Conservation (phyloP, 805 yeast species). For the Ascoidea tarda region DNA sequence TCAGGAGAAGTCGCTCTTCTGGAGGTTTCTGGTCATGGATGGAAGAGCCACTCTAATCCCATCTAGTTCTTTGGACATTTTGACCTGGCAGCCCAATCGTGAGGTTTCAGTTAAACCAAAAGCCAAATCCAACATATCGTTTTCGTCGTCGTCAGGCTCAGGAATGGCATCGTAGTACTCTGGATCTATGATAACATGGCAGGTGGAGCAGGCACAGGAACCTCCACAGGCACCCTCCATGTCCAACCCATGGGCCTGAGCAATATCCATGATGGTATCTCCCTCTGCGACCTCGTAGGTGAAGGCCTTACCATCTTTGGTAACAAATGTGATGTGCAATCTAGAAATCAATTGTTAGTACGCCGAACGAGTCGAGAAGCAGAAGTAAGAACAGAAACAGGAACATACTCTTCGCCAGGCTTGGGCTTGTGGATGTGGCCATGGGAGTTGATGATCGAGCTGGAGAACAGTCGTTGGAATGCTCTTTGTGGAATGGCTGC, state of each 20-base stretch:
- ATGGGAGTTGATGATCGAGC: constrained; percentile 26
- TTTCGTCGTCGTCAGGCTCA: constrained; percentile 95
- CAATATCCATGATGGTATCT: constrained; percentile 82
- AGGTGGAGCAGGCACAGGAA: constrained; percentile 96
- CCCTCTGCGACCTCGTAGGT: constrained; percentile 84
- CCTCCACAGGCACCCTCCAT: constrained; percentile 99
- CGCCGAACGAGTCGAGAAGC: not conserved
- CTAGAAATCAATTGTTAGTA: constrained; percentile 4
- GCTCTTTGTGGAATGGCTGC: too few species aligned
- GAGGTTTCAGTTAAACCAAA: constrained; percentile 96
- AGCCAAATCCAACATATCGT: constrained; percentile 96
- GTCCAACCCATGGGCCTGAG: constrained; percentile 84
- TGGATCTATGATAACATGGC: constrained; percentile 94
- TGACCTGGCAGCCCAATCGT: constrained; percentile 87
- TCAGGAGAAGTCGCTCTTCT: constrained; percentile 50
- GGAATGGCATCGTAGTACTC: constrained; percentile 82
- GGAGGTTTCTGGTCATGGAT: constrained; percentile 92
- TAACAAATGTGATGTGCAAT: constrained; percentile 69
- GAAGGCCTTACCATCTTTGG: constrained; percentile 80
- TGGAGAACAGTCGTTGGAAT: constrained; percentile 16
- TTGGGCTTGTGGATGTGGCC: constrained; percentile 87
- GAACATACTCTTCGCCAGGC: constrained; percentile 72
- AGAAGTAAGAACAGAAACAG: not conserved
- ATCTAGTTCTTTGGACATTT: constrained; percentile 80
- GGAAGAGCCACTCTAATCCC: constrained; percentile 93